Evolutionary conservation across 2,329 filamentous ascomycete genomes (phyloP), one percentile per base, ranked within the genome.

Genomic region (Xylariaceae sp.): DNA sequence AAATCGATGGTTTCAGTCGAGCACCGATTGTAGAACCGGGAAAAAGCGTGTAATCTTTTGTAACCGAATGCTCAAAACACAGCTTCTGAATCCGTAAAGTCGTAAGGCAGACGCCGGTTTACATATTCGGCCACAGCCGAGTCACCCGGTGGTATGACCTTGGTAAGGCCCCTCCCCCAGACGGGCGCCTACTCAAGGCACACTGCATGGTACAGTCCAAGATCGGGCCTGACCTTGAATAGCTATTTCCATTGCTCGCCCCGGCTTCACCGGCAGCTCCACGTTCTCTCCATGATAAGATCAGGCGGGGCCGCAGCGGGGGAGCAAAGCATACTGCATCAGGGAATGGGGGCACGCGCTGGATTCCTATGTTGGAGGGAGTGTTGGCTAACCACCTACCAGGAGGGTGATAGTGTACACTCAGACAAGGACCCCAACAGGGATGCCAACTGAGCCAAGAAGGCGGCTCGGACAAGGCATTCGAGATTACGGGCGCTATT

Each of bases 261-360:
- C 55, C 57, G 62, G 60, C 56, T 59, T 62, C 62, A 61, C 62
- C 61, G 63, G 64, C 59, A 52, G 64, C 62, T 66, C 58, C 60
- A 57, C 58, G 53, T 37, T 55, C 61, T 51, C 49, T 51, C 49
- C 49, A 51, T 15, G 49, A 51, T 23, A 35, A 65, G 67, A 62
- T 64, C 60, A 65, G 62, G 65, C 64, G 64, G 67, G 62, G 60
- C 62, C 57, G 62, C 57, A 62, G 57, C 58, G 61, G 61, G 62
- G 60, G 42, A 13, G 42, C 42, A n/a, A 45, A 45, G 23, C 13
- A 45, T 45, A 45, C 50, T 60, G 48, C 57, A 62, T 61, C 55
- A 62, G 58, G 61, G 60, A 61, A 62, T 62, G 64, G 64, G 42
- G 64, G 42, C 42, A 57, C 57, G 55, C 55, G 52, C 55, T 59